A percentile compares a stretch with the other conserved stretches of the same genome.
These are phyloP conservation scores for Fusarium newnesense DNA, from an alignment of 2,329 filamentous ascomycete species.

Conservation along the genomic window DNA sequence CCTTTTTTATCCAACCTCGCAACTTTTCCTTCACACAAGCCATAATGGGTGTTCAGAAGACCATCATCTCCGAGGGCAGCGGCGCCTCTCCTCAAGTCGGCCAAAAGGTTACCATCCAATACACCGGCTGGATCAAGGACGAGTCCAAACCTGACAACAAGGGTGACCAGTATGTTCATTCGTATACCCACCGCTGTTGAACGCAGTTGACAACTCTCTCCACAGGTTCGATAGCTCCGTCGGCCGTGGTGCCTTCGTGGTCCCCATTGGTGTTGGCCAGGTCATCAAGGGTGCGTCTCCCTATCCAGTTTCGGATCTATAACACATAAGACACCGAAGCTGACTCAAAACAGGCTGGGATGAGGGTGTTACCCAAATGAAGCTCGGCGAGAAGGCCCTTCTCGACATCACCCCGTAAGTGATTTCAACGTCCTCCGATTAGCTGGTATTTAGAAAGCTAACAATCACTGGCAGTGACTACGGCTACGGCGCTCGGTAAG, in stretches of 20 bases:
- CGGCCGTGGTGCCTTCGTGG: slow-evolving; percentile 79
- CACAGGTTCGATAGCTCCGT: slow-evolving; percentile 89
- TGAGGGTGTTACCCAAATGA: slow-evolving; percentile 87
- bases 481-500: slow-evolving; percentile 72
- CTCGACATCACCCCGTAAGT: slow-evolving; percentile 75
- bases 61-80: slow-evolving; percentile 69
- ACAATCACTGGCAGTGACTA: slow-evolving; percentile 61
- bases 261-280: slow-evolving; percentile 80
- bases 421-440: background rate
- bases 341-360: slow-evolving; percentile 73
- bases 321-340: background rate
- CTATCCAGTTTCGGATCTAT: background rate
- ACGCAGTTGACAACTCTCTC: slow-evolving; percentile 14
- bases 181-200: background rate
- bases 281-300: slow-evolving; percentile 81
- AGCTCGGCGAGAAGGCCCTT: slow-evolving; percentile 87
- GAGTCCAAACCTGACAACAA: slow-evolving; percentile 67
- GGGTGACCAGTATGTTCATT: slow-evolving; percentile 74
- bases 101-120: slow-evolving; percentile 86
- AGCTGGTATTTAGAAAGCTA: slow-evolving; percentile 12
- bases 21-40: slow-evolving; percentile 37
- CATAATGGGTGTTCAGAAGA: slow-evolving; percentile 80
- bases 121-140: slow-evolving; percentile 89
- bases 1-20: slow-evolving; percentile 30
- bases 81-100: slow-evolving; percentile 69